Base-by-base conservation (phyloP, 805 yeast genomes). In the Teunomyces lycoperdinae region DNA sequence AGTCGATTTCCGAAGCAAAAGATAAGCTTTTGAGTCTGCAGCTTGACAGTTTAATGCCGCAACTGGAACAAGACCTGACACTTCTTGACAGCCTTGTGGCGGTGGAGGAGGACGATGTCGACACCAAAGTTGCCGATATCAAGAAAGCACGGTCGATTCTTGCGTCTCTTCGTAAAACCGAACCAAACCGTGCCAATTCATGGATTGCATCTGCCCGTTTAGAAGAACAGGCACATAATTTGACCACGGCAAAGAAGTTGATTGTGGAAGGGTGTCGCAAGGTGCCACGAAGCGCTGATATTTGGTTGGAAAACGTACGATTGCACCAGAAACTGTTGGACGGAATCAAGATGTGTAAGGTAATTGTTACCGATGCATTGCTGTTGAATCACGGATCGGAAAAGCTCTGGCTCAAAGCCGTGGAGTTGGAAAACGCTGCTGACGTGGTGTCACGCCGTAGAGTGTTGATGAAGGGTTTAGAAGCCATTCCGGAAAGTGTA, bases 121-220 rank as follows among this genome's bases (percentile, higher is more conserved):
- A 62, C 1, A 58, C 60, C 8, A 69, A 70, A 48, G 55, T 78
- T 33, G 87, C 83, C 3, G 91, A 87, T 52, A 64, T 83, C 3
- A 70, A 71, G 39, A 81, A 79, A 50, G 80, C 84, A 32, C 68
- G 94, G 32, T 58, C 73, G 2, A 70, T 89, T 7, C 72, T 91
- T 41, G 70, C 78, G n/a, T 83, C 89, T 2, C 76, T 87, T 53
- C 74, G 95, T 31, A 80, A 78, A 53, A 69, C 89, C 0, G 85
- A 88, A 56, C 96, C 97, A 0, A 65, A 68, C 36, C 84, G 83
- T 49, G 79, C 96, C 0, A 79, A 79, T 42, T 87, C 86, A 4
- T 92, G 96, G 96, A 86, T 92, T 17, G 89, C 95, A 0, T 80
- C 89, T 42, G 95, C 96, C 0, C 67, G 89, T 42, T 61, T 89